Evolutionary conservation across 2,329 filamentous ascomycete species (phyloP), one percentile per base, ranked within the genome.

Genomic region (Acrocalymma vagum): DNA sequence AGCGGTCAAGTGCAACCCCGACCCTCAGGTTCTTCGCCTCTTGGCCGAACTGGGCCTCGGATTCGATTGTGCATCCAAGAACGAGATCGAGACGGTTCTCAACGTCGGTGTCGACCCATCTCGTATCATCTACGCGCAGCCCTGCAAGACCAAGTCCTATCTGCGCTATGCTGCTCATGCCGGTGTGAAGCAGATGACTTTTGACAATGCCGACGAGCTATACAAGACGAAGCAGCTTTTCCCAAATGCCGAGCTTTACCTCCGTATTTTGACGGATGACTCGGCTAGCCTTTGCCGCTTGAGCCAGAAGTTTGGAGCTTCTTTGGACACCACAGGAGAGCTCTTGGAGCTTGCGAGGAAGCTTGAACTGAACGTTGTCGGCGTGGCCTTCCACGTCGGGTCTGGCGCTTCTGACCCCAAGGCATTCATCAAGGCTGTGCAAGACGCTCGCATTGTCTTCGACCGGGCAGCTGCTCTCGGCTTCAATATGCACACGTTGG

Each of bases 1-100:
- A 93, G 93, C 93, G 58, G 93, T 99, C 79, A 99, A 99, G 78
- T 99, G 94, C 78, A 99, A 99, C 81, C 92, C 93, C 18, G 93
- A 99, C 74, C 83, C 86, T 32, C 86, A 89, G 74, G 86, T 99
- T 51, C 81, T 99, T 55, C 86, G 87, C 67, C 87, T 99, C 55
- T 85, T 99, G 63, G 85, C 90, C 50, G 85, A 84, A 57, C 82
- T 99, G 53, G 94, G 93, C 64, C 92, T 90, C 53, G 94, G 94
- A 63, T 99, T 99, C 71, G 94, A 99, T 75, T 99, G 94, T 74
- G 94, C 94, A 51, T 97, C 93, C 73, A 97, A 97, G 82, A 81
- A 86, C 54, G 94, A 99, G 77, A 96, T 99, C 60, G 92, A 99
- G 71, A 85, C 92, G 71, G 88, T 96, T 48, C 80, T 97, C 38